Evolutionary conservation across 2,329 filamentous ascomycete species (phyloP).

Genomic region (Cladosporium sp.): DNA sequence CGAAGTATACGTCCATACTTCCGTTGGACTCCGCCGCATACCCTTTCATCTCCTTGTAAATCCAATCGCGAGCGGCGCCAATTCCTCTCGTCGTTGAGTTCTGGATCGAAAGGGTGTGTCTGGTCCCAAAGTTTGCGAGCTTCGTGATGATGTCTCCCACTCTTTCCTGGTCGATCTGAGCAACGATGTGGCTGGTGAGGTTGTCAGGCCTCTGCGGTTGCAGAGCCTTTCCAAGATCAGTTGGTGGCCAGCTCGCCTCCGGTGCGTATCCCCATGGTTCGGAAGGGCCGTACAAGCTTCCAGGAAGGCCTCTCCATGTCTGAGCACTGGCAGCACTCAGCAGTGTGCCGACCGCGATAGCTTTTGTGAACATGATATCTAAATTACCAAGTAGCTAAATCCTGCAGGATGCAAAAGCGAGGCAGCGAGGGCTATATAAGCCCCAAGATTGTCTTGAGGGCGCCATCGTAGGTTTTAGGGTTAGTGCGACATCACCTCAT

Average conservation of each 20-base stretch:
- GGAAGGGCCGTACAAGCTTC: slow-evolving; percentile 25
- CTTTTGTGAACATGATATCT: not conserved
- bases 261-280: slow-evolving; percentile 26
- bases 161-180: slow-evolving; percentile 43
- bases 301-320: slow-evolving; percentile 30
- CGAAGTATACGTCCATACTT: slow-evolving; percentile 51
- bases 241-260: slow-evolving; percentile 43
- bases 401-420: not conserved
- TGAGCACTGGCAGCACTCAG: slow-evolving; percentile 14
- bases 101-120: slow-evolving; percentile 57
- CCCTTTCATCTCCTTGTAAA: slow-evolving; percentile 51
- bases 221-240: slow-evolving; percentile 38
- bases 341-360: not conserved
- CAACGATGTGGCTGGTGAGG: slow-evolving; percentile 42
- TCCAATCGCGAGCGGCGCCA: slow-evolving; percentile 59
- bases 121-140: slow-evolving; percentile 58
- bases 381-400: not conserved
- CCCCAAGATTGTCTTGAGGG: not conserved
- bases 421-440: not conserved
- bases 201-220: slow-evolving; percentile 44
- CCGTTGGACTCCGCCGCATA: slow-evolving; percentile 53
- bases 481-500: not conserved
- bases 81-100: slow-evolving; percentile 55
- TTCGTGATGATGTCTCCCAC: slow-evolving; percentile 55
- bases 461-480: not conserved